Conservation (phyloP, 306 rosid species). For the Cucurbita pepo region DNA sequence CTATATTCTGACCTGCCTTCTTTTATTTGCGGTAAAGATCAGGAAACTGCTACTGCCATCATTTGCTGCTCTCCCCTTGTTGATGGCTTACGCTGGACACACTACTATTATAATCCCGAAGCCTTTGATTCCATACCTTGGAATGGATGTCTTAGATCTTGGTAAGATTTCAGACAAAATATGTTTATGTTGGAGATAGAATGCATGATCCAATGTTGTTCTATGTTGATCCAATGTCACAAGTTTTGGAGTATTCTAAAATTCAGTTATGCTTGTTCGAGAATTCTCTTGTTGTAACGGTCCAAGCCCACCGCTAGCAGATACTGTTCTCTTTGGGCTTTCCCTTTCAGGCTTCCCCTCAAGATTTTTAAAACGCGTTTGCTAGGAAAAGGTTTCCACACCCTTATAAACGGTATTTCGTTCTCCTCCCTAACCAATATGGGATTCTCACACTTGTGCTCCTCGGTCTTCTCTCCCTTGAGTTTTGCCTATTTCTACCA, state of each 20-base stretch:
- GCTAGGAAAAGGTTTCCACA: no score
- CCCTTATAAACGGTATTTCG: no score
- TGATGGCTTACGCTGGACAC: conserved; percentile 99
- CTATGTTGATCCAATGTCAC: not conserved
- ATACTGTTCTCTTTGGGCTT: no score
- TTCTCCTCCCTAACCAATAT: no score
- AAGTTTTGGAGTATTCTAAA: not conserved
- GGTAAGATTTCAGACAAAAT: conserved; percentile 29
- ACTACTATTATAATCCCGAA: conserved; percentile 88
- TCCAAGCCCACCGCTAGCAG: no score
- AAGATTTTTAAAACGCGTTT: no score
- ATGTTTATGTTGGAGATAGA: not conserved
- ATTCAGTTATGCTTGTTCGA: not conserved
- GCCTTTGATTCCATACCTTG: conserved; percentile 67
- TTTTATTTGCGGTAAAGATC: conserved; percentile 33
- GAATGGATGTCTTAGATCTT: conserved; percentile 59
- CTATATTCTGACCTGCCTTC: conserved; percentile 8
- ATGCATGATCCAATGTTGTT: not conserved
- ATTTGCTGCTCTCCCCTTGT: conserved; percentile 83
- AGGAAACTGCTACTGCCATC: conserved; percentile 84
- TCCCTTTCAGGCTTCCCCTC: no score
- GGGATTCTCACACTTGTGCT: not conserved
- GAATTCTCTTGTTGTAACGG: not conserved
- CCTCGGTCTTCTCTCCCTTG: not conserved
- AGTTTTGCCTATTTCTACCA: not conserved